Conservation (phyloP, 1,284 basidiomycete species). For the Ustilago trichophora region DNA sequence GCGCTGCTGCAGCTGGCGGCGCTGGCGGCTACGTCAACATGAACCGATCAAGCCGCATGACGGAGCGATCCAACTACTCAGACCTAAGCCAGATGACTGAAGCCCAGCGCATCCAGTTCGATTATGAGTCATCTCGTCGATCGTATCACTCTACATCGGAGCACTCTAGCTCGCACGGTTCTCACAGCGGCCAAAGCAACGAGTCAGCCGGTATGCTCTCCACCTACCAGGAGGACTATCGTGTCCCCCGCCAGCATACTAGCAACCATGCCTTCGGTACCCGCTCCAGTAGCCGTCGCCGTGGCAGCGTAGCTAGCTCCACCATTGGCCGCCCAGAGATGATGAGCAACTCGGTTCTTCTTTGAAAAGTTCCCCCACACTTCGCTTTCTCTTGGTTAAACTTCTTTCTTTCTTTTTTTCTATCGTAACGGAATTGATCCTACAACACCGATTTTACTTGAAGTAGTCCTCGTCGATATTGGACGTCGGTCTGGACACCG, state of each 20-base stretch:
- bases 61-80: slow-evolving; percentile 43
- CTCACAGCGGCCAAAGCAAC: slow-evolving; percentile 21
- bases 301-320: slow-evolving; percentile 42
- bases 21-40: slow-evolving; percentile 46
- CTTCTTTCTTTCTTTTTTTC: not conserved
- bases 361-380: slow-evolving; percentile 3
- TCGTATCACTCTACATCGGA: slow-evolving; percentile 29
- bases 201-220: slow-evolving; percentile 20
- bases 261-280: slow-evolving; percentile 24
- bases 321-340: slow-evolving; percentile 49
- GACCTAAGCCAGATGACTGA: slow-evolving; percentile 47
- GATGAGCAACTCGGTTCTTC: slow-evolving; percentile 45
- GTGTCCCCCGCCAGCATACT: slow-evolving; percentile 32
- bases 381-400: slow-evolving; percentile 1
- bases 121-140: slow-evolving; percentile 48
- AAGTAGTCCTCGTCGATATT: not conserved
- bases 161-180: slow-evolving; percentile 16
- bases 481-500: slow-evolving; percentile 22
- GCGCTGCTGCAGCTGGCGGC: too few relatives aligned
- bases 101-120: slow-evolving; percentile 53
- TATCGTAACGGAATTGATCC: not conserved
- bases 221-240: slow-evolving; percentile 40
- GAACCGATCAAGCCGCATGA: slow-evolving; percentile 50
- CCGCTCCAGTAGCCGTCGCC: slow-evolving; percentile 4
- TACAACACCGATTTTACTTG: too few relatives aligned